phyloP scores from a whole-genome alignment of 768 basidiomycete species.

The Fibroporia radiculosa region DNA sequence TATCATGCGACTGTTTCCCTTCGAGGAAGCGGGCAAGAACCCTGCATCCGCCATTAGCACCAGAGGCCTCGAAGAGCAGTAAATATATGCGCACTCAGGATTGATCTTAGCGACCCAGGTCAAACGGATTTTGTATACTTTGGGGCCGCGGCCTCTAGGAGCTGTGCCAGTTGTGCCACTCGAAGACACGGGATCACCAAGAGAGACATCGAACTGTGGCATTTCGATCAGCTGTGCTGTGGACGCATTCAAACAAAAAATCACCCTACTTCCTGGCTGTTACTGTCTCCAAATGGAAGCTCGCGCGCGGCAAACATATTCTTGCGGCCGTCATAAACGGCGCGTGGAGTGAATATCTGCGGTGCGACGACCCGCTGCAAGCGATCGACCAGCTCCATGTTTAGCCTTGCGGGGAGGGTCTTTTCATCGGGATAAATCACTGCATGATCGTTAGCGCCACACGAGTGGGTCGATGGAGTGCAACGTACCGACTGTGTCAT shows the following conservation, averaged over 20 bases:
- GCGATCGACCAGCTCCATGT: slow-evolving; percentile 59
- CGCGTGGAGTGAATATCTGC: slow-evolving; percentile 63
- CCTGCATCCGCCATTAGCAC: slow-evolving; percentile 27
- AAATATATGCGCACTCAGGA: slow-evolving; percentile 54
- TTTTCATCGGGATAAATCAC: slow-evolving; percentile 67
- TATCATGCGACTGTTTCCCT: slow-evolving; percentile 63
- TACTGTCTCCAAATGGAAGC: slow-evolving; percentile 49
- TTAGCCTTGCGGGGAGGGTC: slow-evolving; percentile 54
- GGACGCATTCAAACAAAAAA: background rate
- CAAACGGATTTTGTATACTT: slow-evolving; percentile 60
- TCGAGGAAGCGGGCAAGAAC: slow-evolving; percentile 55
- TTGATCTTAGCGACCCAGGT: slow-evolving; percentile 71
- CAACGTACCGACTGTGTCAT: slow-evolving; percentile 13
- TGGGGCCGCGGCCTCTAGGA: slow-evolving; percentile 34
- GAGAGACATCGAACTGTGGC: slow-evolving; percentile 52
- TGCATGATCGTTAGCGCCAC: slow-evolving; percentile 14
- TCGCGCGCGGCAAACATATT: slow-evolving; percentile 60
- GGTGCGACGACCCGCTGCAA: slow-evolving; percentile 54
- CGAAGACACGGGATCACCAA: slow-evolving; percentile 32
- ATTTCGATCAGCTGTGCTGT: slow-evolving; percentile 3
- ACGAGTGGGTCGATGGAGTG: background rate
- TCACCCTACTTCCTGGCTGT: slow-evolving; percentile 41
- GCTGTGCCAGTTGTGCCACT: slow-evolving; percentile 9
- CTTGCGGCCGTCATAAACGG: slow-evolving; percentile 75
- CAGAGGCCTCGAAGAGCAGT: background rate